These are phyloP conservation scores for Solanum clarkiae DNA, from an alignment of 257 asterid species.

Conservation along the genomic window DNA sequence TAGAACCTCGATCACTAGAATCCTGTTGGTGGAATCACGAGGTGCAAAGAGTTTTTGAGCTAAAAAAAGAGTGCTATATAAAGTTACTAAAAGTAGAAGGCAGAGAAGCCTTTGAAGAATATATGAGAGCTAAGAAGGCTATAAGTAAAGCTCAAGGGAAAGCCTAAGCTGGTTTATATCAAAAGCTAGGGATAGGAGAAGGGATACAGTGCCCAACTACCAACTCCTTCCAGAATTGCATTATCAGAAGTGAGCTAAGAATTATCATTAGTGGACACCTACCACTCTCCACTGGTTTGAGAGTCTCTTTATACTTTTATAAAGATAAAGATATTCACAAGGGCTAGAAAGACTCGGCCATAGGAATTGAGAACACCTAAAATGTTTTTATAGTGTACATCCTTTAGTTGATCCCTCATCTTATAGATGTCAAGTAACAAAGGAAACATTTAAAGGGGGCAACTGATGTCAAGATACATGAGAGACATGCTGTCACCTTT, in stretches of 20 bases:
- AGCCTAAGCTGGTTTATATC: background rate
- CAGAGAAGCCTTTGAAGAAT: background rate
- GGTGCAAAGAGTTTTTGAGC: background rate
- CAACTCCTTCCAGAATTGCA: background rate
- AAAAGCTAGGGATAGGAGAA: background rate
- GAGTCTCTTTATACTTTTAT: background rate
- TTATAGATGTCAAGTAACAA: background rate
- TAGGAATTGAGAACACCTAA: background rate
- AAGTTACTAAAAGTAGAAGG: background rate
- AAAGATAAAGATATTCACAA: background rate
- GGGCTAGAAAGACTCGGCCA: background rate
- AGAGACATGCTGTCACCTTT: background rate
- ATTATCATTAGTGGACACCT: background rate
- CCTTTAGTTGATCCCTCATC: background rate
- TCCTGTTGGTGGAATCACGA: background rate
- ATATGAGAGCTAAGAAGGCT: background rate
- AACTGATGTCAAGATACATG: background rate
- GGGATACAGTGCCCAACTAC: background rate
- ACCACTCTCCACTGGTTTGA: background rate
- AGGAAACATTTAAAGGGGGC: background rate
- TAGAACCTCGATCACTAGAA: background rate
- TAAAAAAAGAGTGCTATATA: background rate
- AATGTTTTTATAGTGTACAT: background rate
- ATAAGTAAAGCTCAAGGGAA: background rate
- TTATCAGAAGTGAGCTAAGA: background rate